A percentile compares a stretch with the other conserved stretches of the same genome.
Evolutionary conservation across 1,284 basidiomycete species (phyloP).

Genomic region (Ceratobasidium papillatum): DNA sequence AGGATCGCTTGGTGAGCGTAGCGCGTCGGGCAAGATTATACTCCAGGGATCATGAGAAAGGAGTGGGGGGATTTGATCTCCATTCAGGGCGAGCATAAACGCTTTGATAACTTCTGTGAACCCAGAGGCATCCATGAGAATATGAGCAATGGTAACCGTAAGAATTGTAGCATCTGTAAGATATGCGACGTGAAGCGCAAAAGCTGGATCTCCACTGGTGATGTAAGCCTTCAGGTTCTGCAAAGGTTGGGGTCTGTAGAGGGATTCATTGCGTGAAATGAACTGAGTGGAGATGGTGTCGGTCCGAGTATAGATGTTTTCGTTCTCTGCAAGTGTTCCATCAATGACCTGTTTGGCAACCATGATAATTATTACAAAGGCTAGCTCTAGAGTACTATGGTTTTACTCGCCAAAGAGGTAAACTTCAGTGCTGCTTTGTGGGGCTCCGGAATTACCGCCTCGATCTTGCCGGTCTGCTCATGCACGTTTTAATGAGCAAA

Average conservation of each 20-base stretch:
- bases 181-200: conserved; percentile 21
- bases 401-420: not conserved
- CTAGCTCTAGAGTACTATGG: not conserved
- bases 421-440: not conserved
- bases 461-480: conserved; percentile 13
- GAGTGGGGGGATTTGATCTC: conserved; percentile 4
- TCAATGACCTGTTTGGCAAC: conserved; percentile 1
- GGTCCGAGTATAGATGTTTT: conserved; percentile 11
- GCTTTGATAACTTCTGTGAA: conserved; percentile 28
- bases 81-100: conserved; percentile 17
- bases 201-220: conserved; percentile 17
- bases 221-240: conserved; percentile 10
- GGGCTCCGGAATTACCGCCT: conserved; percentile 20
- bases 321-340: conserved; percentile 1
- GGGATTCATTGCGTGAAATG: conserved; percentile 14
- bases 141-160: conserved; percentile 21
- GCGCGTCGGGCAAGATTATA: conserved; percentile 3
- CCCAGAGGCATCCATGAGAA: conserved; percentile 34
- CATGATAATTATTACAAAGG: not conserved
- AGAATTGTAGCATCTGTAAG: conserved; percentile 23
- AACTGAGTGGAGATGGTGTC: conserved; percentile 24
- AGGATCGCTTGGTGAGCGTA: not conserved
- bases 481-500: not conserved
- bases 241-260: conserved; percentile 21
- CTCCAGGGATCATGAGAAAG: conserved; percentile 19